Conservation (phyloP, 139 green algal genomes). For the Closterium sp. region DNA sequence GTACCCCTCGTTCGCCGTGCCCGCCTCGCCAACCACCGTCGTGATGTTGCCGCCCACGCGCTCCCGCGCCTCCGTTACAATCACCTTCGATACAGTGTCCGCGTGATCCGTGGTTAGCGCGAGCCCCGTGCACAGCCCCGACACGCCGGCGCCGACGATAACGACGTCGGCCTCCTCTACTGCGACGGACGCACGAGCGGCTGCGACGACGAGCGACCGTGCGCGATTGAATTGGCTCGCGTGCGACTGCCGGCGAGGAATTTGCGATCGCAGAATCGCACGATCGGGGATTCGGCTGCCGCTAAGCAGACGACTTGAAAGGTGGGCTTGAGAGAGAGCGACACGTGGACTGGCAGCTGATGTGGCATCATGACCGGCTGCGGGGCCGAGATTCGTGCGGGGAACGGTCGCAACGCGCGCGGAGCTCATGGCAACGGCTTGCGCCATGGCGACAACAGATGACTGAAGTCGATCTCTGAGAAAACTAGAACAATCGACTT, state of each 20-base stretch:
- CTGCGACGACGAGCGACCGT: background rate
- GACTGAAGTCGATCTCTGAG: background rate
- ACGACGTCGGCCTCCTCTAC: slow-evolving; percentile 33
- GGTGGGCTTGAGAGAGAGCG: background rate
- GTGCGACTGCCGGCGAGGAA: background rate
- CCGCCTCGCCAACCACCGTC: slow-evolving; percentile 62
- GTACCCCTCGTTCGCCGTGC: slow-evolving; percentile 56
- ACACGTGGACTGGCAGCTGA: background rate
- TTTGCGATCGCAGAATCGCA: background rate
- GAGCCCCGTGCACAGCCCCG: slow-evolving; percentile 57
- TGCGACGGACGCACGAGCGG: background rate
- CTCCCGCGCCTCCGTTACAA: slow-evolving; percentile 92
- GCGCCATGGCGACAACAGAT: background rate
- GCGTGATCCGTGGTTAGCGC: slow-evolving; percentile 48
- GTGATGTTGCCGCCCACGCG: slow-evolving; percentile 98
- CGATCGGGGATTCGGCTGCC: background rate
- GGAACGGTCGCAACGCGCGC: background rate
- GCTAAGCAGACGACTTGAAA: background rate
- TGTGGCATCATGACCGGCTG: background rate
- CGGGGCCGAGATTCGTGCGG: background rate
- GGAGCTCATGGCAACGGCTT: background rate
- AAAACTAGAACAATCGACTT: too few species aligned
- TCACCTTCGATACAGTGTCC: slow-evolving; percentile 55
- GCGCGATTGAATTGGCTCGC: background rate
- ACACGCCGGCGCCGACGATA: slow-evolving; percentile 57